These are phyloP conservation scores for Kitagawia praeruptora DNA, from an alignment of 129 eudicot genomes.

Conservation along the genomic window DNA sequence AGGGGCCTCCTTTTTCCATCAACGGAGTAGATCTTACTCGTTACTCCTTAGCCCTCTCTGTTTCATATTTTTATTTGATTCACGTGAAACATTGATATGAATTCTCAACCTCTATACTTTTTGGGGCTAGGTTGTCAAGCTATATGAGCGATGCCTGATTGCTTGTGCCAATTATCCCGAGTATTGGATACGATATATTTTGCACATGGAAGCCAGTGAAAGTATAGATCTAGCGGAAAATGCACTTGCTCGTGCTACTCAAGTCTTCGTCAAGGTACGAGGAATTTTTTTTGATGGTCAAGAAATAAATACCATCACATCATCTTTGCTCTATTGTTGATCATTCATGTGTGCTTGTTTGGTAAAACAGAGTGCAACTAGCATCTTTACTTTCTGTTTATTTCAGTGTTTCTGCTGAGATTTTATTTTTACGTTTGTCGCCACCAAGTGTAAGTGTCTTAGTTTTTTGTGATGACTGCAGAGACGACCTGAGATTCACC, in stretches of 20 bases:
- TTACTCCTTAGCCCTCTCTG: constrained; percentile 45
- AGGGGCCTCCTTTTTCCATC: constrained; percentile 98
- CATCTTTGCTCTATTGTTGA: background rate
- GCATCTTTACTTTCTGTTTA: background rate
- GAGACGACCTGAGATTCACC: constrained; percentile 99
- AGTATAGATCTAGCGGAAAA: constrained; percentile 87
- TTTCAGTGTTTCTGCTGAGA: background rate
- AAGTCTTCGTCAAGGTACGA: constrained; percentile 85
- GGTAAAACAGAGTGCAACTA: background rate
- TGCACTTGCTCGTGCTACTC: constrained; percentile 99
- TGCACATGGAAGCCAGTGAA: constrained; percentile 86
- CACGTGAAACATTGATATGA: background rate
- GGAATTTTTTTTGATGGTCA: background rate
- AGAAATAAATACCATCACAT: background rate
- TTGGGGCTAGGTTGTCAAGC: constrained; percentile 78
- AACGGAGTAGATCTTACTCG: constrained; percentile 86
- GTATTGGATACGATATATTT: constrained; percentile 82
- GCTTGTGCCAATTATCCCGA: constrained; percentile 98
- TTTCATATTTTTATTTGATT: constrained; percentile 26
- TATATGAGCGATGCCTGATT: constrained; percentile 90
- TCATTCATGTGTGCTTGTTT: background rate
- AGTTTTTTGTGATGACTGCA: constrained; percentile 27
- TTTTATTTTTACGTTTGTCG: background rate
- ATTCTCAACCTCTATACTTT: constrained; percentile 19
- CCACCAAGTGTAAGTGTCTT: background rate